Conservation (phyloP, 352 stramenopile species). For the Globisporangium middletonii region DNA sequence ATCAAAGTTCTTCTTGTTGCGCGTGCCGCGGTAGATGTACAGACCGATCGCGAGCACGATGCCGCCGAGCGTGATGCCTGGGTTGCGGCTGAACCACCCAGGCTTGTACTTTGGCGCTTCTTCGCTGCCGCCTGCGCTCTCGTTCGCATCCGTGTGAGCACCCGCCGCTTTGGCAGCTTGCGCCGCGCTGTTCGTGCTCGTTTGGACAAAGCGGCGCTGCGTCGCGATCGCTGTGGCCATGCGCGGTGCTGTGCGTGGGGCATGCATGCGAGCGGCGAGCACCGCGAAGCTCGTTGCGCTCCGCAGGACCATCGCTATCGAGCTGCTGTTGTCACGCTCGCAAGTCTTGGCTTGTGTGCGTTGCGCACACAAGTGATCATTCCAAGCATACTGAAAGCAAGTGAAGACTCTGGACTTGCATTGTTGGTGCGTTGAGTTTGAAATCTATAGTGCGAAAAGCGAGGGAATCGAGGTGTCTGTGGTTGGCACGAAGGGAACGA, state of each 20-base stretch:
- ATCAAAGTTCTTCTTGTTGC: slow-evolving; percentile 81
- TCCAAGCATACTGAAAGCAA: neutral
- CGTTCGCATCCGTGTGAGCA: neutral
- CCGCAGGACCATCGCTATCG: neutral
- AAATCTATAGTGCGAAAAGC: neutral
- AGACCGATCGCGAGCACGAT: slow-evolving; percentile 59
- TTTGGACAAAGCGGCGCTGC: slow-evolving; percentile 11
- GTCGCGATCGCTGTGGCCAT: neutral
- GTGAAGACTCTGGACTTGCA: neutral
- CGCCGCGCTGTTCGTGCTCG: neutral
- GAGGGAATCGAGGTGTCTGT: neutral
- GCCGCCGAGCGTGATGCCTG: slow-evolving; percentile 63
- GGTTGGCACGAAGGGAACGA: neutral
- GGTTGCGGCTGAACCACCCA: slow-evolving; percentile 83
- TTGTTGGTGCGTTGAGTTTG: no score
- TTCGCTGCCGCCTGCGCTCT: neutral
- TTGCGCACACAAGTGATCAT: no score
- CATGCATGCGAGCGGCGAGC: neutral
- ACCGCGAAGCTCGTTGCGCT: neutral
- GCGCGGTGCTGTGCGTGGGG: neutral
- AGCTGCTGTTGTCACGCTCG: neutral
- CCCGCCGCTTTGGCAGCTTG: slow-evolving; percentile 1
- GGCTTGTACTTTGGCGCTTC: slow-evolving; percentile 76
- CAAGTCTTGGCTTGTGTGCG: no score
- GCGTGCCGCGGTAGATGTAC: slow-evolving; percentile 70